phyloP scores from a whole-genome alignment of 1,139 yeast species.

The Suhomyces maxii region DNA sequence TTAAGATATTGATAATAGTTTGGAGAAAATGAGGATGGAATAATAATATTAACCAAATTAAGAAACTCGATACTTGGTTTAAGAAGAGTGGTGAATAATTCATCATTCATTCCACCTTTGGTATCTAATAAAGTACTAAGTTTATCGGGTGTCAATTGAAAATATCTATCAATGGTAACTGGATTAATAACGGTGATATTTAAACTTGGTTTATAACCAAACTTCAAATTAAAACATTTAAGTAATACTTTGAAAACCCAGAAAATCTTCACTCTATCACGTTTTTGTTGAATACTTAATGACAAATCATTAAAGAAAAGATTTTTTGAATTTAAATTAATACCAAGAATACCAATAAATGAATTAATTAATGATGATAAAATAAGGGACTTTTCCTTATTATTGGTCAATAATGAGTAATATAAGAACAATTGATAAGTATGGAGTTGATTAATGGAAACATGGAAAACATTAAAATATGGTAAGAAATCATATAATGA shows the following conservation, averaged over 20 bases:
- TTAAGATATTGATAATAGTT: constrained; percentile 49
- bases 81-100: constrained; percentile 38
- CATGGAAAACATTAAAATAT: constrained; percentile 46
- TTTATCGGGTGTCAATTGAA: constrained; percentile 49
- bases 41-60: constrained; percentile 46
- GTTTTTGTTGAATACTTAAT: constrained; percentile 35
- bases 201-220: constrained; percentile 50
- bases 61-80: constrained; percentile 49
- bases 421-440: constrained; percentile 45
- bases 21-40: constrained; percentile 52
- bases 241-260: constrained; percentile 60
- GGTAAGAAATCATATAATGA: constrained; percentile 50
- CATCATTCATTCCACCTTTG: constrained; percentile 26
- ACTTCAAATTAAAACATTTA: constrained; percentile 51
- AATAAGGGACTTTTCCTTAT: constrained; percentile 47
- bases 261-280: constrained; percentile 57
- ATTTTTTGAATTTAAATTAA: constrained; percentile 47
- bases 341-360: constrained; percentile 49
- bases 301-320: constrained; percentile 49
- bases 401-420: constrained; percentile 46
- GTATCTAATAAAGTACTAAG: constrained; percentile 34
- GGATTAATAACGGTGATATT: constrained; percentile 53
- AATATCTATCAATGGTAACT: constrained; percentile 49
- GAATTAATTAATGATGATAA: constrained; percentile 45
- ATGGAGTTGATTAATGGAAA: constrained; percentile 42